Evolutionary conservation across 2,329 filamentous ascomycete genomes (phyloP).

Genomic region (Penicillium sp.): DNA sequence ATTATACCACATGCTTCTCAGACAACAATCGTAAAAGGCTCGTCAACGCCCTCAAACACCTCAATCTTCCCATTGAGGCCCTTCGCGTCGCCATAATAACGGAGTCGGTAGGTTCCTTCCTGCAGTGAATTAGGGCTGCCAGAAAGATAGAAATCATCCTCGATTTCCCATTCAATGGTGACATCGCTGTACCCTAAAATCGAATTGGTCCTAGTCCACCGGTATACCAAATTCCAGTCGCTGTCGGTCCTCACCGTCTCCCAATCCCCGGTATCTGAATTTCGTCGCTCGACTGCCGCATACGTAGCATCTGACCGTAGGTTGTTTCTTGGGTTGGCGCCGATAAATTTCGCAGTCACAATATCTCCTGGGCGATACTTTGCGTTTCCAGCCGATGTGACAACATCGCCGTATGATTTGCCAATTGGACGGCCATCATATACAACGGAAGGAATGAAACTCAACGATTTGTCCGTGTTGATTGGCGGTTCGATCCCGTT

Average conservation of each 20-base stretch:
- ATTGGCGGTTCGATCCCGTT: constrained; percentile 73
- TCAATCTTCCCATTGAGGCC: constrained; percentile 63
- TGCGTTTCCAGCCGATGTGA: constrained; percentile 55
- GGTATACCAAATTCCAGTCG: constrained; percentile 83
- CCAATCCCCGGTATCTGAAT: constrained; percentile 61
- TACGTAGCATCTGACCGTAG: constrained; percentile 78
- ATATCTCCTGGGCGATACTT: constrained; percentile 65
- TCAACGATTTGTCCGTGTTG: constrained; percentile 75
- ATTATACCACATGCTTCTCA: not conserved
- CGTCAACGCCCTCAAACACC: constrained; percentile 71
- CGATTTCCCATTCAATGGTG: constrained; percentile 79
- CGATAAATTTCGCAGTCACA: constrained; percentile 74
- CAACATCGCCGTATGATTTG: constrained; percentile 72
- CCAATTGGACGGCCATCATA: constrained; percentile 71
- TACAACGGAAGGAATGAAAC: constrained; percentile 80
- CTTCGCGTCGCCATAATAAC: constrained; percentile 87
- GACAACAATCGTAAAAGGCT: constrained; percentile 43
- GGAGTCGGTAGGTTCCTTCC: constrained; percentile 73
- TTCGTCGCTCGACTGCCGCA: constrained; percentile 72
- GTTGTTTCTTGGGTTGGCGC: constrained; percentile 89
- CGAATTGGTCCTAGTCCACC: constrained; percentile 75
- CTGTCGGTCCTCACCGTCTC: constrained; percentile 69
- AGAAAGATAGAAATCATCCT: constrained; percentile 55
- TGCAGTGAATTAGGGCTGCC: constrained; percentile 40
- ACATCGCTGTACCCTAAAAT: constrained; percentile 78